phyloP scores from a whole-genome alignment of 768 basidiomycete genomes.

The Boletus insuetus region DNA sequence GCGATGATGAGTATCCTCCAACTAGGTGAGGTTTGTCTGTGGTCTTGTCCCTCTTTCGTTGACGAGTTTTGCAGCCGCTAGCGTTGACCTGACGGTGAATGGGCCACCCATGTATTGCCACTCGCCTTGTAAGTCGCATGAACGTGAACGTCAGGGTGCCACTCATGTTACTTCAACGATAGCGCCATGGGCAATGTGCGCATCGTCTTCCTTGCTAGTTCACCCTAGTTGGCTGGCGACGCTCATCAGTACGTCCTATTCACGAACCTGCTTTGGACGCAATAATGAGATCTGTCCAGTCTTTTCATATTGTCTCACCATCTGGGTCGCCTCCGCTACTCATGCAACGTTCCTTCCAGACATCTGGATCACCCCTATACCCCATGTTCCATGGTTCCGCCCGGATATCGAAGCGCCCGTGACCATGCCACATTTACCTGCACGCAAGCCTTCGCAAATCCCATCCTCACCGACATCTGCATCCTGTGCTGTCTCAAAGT shows the following conservation, averaged over 20 bases:
- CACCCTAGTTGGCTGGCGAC: slow-evolving; percentile 48
- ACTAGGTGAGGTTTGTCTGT: slow-evolving; percentile 38
- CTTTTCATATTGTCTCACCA: slow-evolving; percentile 52
- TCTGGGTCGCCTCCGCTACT: slow-evolving; percentile 45
- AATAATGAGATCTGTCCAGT: slow-evolving; percentile 32
- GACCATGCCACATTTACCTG: slow-evolving; percentile 1
- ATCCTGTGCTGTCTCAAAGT: slow-evolving; percentile 26
- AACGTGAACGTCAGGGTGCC: not conserved
- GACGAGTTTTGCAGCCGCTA: slow-evolving; percentile 38
- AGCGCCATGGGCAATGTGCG: slow-evolving; percentile 45
- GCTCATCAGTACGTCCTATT: slow-evolving; percentile 41
- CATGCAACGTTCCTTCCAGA: slow-evolving; percentile 43
- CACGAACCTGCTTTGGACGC: not conserved
- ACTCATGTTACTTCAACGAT: slow-evolving; percentile 5
- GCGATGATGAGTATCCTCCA: slow-evolving; percentile 47
- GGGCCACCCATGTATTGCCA: slow-evolving; percentile 40
- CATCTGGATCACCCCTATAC: slow-evolving; percentile 54
- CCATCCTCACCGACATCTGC: slow-evolving; percentile 7
- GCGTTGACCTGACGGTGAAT: slow-evolving; percentile 45
- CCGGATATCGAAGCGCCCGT: slow-evolving; percentile 1
- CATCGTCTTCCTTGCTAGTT: slow-evolving; percentile 46
- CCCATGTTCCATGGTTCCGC: slow-evolving; percentile 58
- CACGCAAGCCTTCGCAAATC: slow-evolving; percentile 8
- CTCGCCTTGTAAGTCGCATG: slow-evolving; percentile 31
- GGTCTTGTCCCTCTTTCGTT: not conserved